phyloP scores from a whole-genome alignment of 106 monocot genomes.

The Triglochin maritima region DNA sequence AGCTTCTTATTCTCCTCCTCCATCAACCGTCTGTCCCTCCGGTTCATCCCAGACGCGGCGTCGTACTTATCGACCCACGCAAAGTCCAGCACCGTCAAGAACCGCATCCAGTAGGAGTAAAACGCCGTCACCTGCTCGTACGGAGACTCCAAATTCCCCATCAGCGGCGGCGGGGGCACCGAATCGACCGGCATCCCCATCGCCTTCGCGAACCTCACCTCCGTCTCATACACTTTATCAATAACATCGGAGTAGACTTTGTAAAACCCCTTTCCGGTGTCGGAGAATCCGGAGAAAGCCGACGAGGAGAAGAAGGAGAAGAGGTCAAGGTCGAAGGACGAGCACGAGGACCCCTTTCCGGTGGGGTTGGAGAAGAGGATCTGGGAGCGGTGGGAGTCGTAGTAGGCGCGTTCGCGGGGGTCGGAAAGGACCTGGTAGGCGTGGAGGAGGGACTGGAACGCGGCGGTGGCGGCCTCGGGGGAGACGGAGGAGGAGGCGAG shows the following conservation, averaged over 20 bases:
- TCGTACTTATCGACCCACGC: constrained; percentile 81
- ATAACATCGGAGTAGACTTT: constrained; percentile 89
- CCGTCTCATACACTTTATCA: constrained; percentile 47
- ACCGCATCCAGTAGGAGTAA: constrained; percentile 78
- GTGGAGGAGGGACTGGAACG: constrained; percentile 87
- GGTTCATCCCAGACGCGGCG: constrained; percentile 37
- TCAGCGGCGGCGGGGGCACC: constrained; percentile 43
- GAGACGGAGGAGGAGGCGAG: constrained; percentile 14
- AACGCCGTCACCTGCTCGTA: constrained; percentile 73
- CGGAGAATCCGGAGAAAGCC: constrained; percentile 70
- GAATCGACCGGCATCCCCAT: constrained; percentile 30
- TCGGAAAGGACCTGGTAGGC: constrained; percentile 97
- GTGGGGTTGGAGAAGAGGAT: constrained; percentile 74
- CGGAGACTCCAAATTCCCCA: constrained; percentile 73
- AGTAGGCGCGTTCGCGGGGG: constrained; percentile 66
- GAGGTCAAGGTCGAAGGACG: constrained; percentile 40
- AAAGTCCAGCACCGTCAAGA: constrained; percentile 71
- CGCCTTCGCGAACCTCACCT: constrained; percentile 49
- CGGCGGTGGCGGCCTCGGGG: constrained; percentile 47
- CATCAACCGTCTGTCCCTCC: constrained; percentile 61
- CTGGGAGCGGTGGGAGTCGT: constrained; percentile 93
- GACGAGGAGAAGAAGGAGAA: constrained; percentile 66
- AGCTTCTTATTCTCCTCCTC: constrained; percentile 93
- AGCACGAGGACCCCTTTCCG: background rate
- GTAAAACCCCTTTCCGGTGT: constrained; percentile 72